Evolutionary conservation across 345 rosid genomes (phyloP).

Genomic region (Bruguiera parviflora): DNA sequence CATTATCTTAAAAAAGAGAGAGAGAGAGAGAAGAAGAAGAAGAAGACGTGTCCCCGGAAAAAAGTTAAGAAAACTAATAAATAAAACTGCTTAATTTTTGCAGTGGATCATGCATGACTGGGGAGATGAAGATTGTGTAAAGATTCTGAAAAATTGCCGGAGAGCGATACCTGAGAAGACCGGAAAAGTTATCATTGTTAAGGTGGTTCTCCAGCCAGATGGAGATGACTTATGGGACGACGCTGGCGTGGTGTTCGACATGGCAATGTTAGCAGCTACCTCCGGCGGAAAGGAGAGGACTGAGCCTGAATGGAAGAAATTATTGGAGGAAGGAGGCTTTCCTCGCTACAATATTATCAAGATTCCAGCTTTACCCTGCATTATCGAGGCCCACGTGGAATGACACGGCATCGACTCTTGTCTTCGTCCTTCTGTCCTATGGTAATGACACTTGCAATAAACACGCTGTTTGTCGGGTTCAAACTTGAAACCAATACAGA

Average conservation of each 20-base stretch:
- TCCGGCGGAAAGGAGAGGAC: slow-evolving; percentile 29
- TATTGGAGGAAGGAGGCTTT: slow-evolving; percentile 35
- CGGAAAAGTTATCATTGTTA: slow-evolving; percentile 26
- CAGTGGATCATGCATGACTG: slow-evolving; percentile 35
- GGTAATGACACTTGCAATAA: too few relatives aligned
- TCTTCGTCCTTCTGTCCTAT: too few relatives aligned
- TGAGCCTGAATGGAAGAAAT: slow-evolving; percentile 29
- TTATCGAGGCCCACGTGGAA: slow-evolving; percentile 30
- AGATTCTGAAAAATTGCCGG: slow-evolving; percentile 29
- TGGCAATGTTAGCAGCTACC: slow-evolving; percentile 29
- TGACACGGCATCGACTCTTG: neutral
- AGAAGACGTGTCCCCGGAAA: too few relatives aligned
- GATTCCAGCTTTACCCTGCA: slow-evolving; percentile 19
- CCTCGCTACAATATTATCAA: slow-evolving; percentile 30
- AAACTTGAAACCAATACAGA: too few relatives aligned
- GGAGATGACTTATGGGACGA: slow-evolving; percentile 7
- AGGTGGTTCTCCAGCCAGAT: slow-evolving; percentile 13
- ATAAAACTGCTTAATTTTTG: too few relatives aligned
- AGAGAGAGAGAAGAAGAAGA: too few relatives aligned
- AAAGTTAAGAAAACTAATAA: too few relatives aligned
- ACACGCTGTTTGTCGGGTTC: too few relatives aligned
- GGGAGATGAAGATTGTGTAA: slow-evolving; percentile 26
- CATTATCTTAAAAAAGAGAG: too few relatives aligned
- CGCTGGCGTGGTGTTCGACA: slow-evolving; percentile 12
- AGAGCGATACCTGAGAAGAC: slow-evolving; percentile 16